Percentiles rank a stretch among this genome's conserved stretches.
Conservation (phyloP, 2,329 filamentous ascomycete genomes). For the Bipolaris gigantea region DNA sequence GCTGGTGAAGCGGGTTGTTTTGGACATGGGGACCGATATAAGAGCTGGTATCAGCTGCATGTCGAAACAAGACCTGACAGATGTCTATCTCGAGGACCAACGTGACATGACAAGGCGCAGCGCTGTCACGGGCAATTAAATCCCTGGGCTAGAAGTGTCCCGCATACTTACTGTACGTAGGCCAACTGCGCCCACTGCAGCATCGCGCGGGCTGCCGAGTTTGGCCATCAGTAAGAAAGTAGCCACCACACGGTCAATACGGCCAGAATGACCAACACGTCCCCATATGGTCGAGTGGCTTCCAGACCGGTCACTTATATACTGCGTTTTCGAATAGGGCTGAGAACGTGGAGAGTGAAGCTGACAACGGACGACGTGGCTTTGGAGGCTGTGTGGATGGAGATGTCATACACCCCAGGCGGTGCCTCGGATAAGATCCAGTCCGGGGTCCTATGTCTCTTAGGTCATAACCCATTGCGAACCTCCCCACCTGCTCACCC, state of each 20-base stretch:
- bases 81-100: not conserved
- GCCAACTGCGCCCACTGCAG: not conserved
- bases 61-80: not conserved
- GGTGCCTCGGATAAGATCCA: conserved; percentile 2
- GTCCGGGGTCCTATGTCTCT: not conserved
- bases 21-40: not conserved
- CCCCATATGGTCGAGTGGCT: not conserved
- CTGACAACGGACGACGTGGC: conserved; percentile 11
- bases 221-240: not conserved
- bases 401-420: conserved; percentile 11
- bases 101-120: not conserved
- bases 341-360: not conserved
- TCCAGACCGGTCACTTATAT: not conserved
- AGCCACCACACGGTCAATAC: not conserved
- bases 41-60: not conserved
- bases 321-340: not conserved
- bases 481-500: not conserved
- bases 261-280: not conserved
- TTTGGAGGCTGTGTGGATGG: conserved; percentile 19
- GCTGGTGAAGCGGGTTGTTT: not conserved
- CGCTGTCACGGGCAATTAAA: not conserved
- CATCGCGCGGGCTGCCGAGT: not conserved
- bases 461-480: not conserved
- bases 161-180: not conserved
- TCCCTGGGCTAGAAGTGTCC: not conserved